A percentile compares a stretch with the other conserved stretches of the same genome.
These are phyloP conservation scores for Aspergillus steynii DNA, from an alignment of 495 filamentous ascomycete species.

Conservation along the genomic window DNA sequence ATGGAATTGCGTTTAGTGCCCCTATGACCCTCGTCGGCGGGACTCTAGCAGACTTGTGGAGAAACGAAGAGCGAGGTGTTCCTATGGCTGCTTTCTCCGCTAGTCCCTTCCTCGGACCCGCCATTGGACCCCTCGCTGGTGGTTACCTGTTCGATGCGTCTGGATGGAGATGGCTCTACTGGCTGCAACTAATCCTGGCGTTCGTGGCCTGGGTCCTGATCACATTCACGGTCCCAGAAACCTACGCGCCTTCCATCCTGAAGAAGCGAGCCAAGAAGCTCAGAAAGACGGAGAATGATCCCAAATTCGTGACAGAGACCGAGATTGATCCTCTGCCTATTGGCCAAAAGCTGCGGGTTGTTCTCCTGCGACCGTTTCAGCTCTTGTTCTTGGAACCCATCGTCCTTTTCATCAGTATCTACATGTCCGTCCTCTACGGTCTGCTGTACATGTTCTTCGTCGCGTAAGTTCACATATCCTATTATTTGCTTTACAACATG, in stretches of 20 bases:
- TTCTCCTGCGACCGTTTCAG: slow-evolving; percentile 75
- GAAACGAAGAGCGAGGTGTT: slow-evolving; percentile 76
- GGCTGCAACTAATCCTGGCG: slow-evolving; percentile 73
- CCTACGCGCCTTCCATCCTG: slow-evolving; percentile 73
- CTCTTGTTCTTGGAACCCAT: slow-evolving; percentile 78
- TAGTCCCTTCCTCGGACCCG: slow-evolving; percentile 76
- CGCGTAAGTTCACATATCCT: slow-evolving; percentile 34
- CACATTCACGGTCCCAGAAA: slow-evolving; percentile 79
- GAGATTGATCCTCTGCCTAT: slow-evolving; percentile 71
- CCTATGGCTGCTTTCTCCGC: slow-evolving; percentile 86
- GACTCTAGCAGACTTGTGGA: slow-evolving; percentile 79
- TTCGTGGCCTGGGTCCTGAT: slow-evolving; percentile 67
- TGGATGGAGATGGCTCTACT: slow-evolving; percentile 86
- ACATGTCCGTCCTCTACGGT: slow-evolving; percentile 79
- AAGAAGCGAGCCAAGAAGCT: slow-evolving; percentile 64
- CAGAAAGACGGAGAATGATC: slow-evolving; percentile 63
- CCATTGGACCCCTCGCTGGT: slow-evolving; percentile 70
- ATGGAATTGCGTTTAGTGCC: slow-evolving; percentile 79
- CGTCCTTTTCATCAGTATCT: slow-evolving; percentile 72
- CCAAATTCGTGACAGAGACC: slow-evolving; percentile 66
- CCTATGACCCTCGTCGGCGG: slow-evolving; percentile 84
- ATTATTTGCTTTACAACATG: too few relatives aligned
- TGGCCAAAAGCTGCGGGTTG: slow-evolving; percentile 60
- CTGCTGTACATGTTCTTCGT: slow-evolving; percentile 85
- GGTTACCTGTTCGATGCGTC: slow-evolving; percentile 68